A percentile compares a stretch with the other conserved stretches of the same genome.
These are phyloP conservation scores for Podospora anserina DNA, from an alignment of 495 filamentous ascomycete genomes.

Conservation along the genomic window DNA sequence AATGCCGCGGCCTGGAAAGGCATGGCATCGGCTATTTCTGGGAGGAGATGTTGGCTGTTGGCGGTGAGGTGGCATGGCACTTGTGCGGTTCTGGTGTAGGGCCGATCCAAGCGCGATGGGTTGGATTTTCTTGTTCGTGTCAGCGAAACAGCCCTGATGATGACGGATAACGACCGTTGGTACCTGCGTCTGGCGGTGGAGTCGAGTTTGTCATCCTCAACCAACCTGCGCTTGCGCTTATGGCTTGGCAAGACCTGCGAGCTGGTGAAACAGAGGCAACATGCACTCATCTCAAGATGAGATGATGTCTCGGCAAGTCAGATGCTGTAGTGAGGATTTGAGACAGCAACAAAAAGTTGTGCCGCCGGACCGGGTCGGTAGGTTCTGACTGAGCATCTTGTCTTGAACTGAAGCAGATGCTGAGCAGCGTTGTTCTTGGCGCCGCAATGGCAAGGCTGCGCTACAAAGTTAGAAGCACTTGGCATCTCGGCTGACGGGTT, in stretches of 20 bases:
- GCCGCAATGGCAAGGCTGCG: background rate
- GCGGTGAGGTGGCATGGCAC: background rate
- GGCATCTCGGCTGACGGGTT: background rate
- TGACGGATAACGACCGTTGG: conserved; percentile 4
- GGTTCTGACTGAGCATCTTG: background rate
- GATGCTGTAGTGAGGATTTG: background rate
- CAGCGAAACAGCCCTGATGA: background rate
- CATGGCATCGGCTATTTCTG: background rate
- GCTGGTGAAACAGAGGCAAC: background rate
- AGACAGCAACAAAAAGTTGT: background rate
- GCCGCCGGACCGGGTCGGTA: background rate
- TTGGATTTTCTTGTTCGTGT: background rate
- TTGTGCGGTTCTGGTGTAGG: background rate
- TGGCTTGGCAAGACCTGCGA: background rate
- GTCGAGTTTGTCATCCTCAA: background rate
- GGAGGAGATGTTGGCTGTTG: background rate
- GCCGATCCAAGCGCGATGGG: background rate
- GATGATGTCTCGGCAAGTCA: background rate
- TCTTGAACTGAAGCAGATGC: background rate
- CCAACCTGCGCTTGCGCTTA: background rate
- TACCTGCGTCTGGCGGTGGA: conserved; percentile 1
- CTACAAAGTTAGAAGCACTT: background rate
- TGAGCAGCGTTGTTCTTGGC: background rate
- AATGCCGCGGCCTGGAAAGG: background rate
- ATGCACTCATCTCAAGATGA: background rate